Percentiles rank a stretch among this genome's conserved stretches.
These are phyloP conservation scores for Alternaria novae-zelandiae DNA, from an alignment of 2,329 filamentous ascomycete species.

Conservation along the genomic window DNA sequence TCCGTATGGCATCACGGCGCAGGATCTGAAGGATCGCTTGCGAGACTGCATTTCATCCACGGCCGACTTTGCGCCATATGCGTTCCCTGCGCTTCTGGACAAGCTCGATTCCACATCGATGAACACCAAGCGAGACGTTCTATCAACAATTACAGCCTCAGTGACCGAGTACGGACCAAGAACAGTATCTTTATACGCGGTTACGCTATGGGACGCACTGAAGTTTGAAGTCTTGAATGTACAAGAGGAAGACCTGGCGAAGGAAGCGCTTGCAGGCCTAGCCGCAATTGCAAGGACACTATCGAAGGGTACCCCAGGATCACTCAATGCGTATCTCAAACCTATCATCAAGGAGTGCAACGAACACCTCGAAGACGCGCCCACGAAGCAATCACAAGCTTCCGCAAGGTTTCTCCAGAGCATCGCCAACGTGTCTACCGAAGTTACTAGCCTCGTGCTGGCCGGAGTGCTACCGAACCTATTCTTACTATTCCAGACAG, in stretches of 20 bases:
- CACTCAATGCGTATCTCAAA: slow-evolving; percentile 62
- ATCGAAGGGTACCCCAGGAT: slow-evolving; percentile 56
- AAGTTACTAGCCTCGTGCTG: slow-evolving; percentile 62
- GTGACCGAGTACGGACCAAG: slow-evolving; percentile 64
- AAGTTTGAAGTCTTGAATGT: slow-evolving; percentile 73
- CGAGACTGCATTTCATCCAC: slow-evolving; percentile 69
- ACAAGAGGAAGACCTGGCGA: slow-evolving; percentile 69
- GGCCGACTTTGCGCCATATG: slow-evolving; percentile 67
- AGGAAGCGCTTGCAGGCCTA: slow-evolving; percentile 63
- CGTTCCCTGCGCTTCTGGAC: slow-evolving; percentile 71
- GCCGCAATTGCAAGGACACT: slow-evolving; percentile 63
- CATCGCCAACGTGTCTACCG: slow-evolving; percentile 61
- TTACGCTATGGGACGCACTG: slow-evolving; percentile 70
- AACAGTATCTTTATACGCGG: slow-evolving; percentile 67
- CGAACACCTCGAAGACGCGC: slow-evolving; percentile 71
- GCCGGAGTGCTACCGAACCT: slow-evolving; percentile 64
- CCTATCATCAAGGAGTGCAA: slow-evolving; percentile 71
- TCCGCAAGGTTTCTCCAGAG: slow-evolving; percentile 66
- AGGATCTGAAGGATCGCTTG: slow-evolving; percentile 69
- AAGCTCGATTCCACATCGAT: slow-evolving; percentile 73
- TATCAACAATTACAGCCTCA: slow-evolving; percentile 68
- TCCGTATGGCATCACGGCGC: slow-evolving; percentile 72
- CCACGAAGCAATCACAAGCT: slow-evolving; percentile 71
- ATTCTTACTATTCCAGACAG: slow-evolving; percentile 65
- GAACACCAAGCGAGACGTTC: slow-evolving; percentile 72